These are phyloP conservation scores for Aspergillus sp. DNA, from an alignment of 2,329 filamentous ascomycete genomes.

Conservation along the genomic window DNA sequence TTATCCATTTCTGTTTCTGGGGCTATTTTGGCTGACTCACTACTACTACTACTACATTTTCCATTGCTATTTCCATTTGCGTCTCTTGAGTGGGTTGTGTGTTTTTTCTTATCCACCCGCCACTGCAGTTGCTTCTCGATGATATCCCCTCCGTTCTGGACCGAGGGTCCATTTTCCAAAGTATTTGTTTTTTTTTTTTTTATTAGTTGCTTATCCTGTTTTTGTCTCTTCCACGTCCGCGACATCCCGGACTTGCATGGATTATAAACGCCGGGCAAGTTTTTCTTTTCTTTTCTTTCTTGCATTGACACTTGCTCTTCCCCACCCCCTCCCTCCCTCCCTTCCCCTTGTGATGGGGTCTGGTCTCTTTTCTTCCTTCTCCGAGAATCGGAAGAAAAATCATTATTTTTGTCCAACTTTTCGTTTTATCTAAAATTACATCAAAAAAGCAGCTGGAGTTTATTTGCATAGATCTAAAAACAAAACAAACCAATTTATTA, in stretches of 20 bases:
- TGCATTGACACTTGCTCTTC: constrained; percentile 12
- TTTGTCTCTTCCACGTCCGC: constrained; percentile 9
- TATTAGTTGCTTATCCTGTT: constrained; percentile 1
- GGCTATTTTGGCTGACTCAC: background rate
- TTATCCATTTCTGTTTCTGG: constrained; percentile 6
- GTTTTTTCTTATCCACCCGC: background rate
- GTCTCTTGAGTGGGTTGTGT: constrained; percentile 4
- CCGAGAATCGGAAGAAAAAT: no score
- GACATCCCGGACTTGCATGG: constrained; percentile 6
- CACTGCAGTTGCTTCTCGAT: constrained; percentile 15
- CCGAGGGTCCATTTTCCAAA: constrained; percentile 11
- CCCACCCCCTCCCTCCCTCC: no score
- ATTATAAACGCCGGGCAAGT: background rate
- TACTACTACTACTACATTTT: background rate
- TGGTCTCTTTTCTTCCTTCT: no score
- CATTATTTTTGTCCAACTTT: background rate
- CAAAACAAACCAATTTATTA: no score
- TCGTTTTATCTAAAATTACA: no score
- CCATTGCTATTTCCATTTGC: constrained; percentile 9
- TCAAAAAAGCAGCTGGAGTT: no score
- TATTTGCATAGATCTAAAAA: no score
- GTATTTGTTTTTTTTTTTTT: background rate
- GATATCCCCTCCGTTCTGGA: constrained; percentile 30
- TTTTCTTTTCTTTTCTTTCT: background rate
- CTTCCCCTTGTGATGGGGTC: no score